Conservation (phyloP, 148 eudicot genomes). For the Bassia scoparia region DNA sequence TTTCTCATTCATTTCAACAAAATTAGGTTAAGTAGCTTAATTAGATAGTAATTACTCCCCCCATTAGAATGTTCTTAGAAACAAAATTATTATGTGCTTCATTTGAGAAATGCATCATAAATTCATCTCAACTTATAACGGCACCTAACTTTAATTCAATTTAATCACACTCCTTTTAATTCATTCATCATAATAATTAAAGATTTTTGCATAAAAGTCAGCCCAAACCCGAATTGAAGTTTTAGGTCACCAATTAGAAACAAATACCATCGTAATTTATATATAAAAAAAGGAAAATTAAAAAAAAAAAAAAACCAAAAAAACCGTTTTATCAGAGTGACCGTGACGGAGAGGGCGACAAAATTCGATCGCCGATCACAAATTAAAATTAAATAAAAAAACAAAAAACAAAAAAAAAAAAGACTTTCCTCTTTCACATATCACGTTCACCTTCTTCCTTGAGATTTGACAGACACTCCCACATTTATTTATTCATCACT, state of each 20-base stretch:
- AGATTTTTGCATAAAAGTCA: too few species aligned
- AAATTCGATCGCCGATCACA: conserved; percentile 4
- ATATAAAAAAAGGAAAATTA: neutral
- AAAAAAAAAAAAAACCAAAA: neutral
- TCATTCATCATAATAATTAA: too few species aligned
- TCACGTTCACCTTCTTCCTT: neutral
- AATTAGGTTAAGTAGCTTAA: too few species aligned
- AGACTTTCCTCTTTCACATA: neutral
- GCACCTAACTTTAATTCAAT: too few species aligned
- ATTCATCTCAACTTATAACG: too few species aligned
- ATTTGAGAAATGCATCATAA: too few species aligned
- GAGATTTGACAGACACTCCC: neutral
- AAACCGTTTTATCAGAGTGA: neutral
- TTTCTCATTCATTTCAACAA: too few species aligned
- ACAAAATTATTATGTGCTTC: too few species aligned
- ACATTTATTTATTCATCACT: neutral
- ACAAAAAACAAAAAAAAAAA: neutral
- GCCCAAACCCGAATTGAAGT: too few species aligned
- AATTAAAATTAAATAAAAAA: neutral
- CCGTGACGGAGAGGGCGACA: neutral
- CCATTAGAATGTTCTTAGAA: too few species aligned
- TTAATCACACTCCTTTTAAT: too few species aligned
- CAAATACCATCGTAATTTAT: neutral
- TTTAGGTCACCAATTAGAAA: neutral
- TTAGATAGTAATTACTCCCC: too few species aligned